Percentiles rank a stretch among this genome's conserved stretches.
These are phyloP conservation scores for Ceratocystis colombiana DNA, from an alignment of 2,329 filamentous ascomycete species.

Conservation along the genomic window DNA sequence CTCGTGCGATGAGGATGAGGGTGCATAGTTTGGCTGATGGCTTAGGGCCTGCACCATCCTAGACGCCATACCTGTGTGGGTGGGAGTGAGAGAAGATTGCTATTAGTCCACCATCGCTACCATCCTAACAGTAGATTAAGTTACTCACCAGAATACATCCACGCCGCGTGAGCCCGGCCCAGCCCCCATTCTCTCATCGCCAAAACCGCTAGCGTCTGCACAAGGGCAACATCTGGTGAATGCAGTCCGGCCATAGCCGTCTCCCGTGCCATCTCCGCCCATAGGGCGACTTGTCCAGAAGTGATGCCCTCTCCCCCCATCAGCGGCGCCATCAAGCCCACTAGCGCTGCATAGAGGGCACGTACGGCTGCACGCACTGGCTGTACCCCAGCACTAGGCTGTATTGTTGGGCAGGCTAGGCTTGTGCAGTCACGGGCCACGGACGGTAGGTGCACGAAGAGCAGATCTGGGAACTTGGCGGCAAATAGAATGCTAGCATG, in stretches of 20 bases:
- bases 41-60: conserved; percentile 17
- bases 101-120: not conserved
- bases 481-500: conserved; percentile 15
- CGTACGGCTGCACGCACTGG: not conserved
- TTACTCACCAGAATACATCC: conserved; percentile 21
- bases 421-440: conserved; percentile 7
- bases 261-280: conserved; percentile 16
- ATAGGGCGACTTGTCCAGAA: not conserved
- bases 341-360: conserved; percentile 11
- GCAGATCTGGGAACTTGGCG: conserved; percentile 17
- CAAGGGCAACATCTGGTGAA: conserved; percentile 2
- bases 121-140: no score
- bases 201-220: conserved; percentile 12
- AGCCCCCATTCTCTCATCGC: conserved; percentile 16
- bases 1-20: not conserved
- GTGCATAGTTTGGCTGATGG: not conserved
- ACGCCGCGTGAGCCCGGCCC: conserved; percentile 4
- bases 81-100: no score
- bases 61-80: conserved; percentile 16
- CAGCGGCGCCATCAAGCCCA: conserved; percentile 15
- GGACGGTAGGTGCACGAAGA: conserved; percentile 17
- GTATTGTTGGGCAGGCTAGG: not conserved
- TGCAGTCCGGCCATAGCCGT: not conserved
- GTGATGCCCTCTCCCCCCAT: not conserved
- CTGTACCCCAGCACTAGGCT: not conserved